Evolutionary conservation across 75 land plant genomes (phyloP).

Genomic region (Adiantum capillusveneris): DNA sequence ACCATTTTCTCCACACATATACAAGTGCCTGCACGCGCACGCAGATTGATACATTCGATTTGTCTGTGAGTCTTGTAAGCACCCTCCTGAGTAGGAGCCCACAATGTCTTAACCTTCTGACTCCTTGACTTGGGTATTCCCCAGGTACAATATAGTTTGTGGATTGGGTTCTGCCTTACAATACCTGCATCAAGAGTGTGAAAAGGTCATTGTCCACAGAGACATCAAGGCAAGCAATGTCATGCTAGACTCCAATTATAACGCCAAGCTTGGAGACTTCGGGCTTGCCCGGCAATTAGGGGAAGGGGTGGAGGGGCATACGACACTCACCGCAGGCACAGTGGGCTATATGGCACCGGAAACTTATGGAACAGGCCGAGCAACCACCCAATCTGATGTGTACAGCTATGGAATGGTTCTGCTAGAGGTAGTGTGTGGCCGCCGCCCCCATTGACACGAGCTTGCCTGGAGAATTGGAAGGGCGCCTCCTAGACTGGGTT

Average conservation of each 20-base stretch:
- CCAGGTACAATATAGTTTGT: background rate
- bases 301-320: background rate
- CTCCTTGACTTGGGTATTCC: background rate
- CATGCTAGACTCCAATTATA: conserved; percentile 4
- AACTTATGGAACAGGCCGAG: background rate
- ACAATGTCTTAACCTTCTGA: background rate
- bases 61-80: no score
- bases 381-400: background rate
- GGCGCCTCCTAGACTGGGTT: conserved; percentile 19
- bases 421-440: background rate
- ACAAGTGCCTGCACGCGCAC: no score
- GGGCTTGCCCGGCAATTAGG: conserved; percentile 1
- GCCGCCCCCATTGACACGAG: no score
- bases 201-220: conserved; percentile 8
- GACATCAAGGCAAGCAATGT: conserved; percentile 13
- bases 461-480: no score
- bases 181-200: conserved; percentile 12
- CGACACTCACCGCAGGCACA: background rate
- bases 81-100: no score
- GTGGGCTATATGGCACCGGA: conserved; percentile 4
- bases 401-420: conserved; percentile 1
- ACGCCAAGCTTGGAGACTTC: conserved; percentile 6
- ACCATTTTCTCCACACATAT: no score
- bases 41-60: no score
- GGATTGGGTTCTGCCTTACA: background rate